Evolutionary conservation across 78 protist genomes (phyloP), one percentile per base, ranked within the genome.

Genomic region (Emiliania huxleyi): DNA sequence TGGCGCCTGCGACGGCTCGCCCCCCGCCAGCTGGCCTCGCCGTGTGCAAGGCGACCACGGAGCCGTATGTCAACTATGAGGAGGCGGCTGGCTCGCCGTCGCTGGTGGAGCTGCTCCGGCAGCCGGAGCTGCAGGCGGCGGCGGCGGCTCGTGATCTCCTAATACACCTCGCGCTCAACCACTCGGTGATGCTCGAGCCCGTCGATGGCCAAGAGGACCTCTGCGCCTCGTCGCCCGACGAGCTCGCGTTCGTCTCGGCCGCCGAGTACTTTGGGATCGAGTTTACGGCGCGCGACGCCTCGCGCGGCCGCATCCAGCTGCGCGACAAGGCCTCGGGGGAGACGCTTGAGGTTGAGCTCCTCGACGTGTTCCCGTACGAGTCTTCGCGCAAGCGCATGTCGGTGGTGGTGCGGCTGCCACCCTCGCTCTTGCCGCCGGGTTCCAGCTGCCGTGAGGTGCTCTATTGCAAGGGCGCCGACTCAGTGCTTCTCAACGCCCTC

Each of bases 351-450:
- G 42, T 73, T 42, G 83, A 73, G 42, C 1, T 96, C 37, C 91
- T 96, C 42, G 92, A 90, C 49, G 92, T 91, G n/a, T 94, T 96
- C 71, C 97, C 95, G 42, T 97, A 96, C 91, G 91, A 73, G 25
- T 96, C 97, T 15, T 96, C 95, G 56, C 96, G 99, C 38, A 97
- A 97, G 97, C 95, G 98, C 73, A 97, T 98, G 99, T 94, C 98
- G 1, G 91, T 96, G 42, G 43, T 98, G 42, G 93, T 95, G 71
- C 93, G 96, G 48, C 15, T 5, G 42, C 83, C 83, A 5, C 43
- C 37, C 1, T 18, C 37, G 83, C 83, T 73, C 1, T 15, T 69
- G 8, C 37, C 75, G 42, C 69, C 92, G 25, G 97, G 97, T 37
- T 1, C 25, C 0, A 12, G 6, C 46, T 40, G 45, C 49, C 2